These are phyloP conservation scores for Talaromyces sp. DNA, from an alignment of 2,329 filamentous ascomycete genomes.

Conservation along the genomic window DNA sequence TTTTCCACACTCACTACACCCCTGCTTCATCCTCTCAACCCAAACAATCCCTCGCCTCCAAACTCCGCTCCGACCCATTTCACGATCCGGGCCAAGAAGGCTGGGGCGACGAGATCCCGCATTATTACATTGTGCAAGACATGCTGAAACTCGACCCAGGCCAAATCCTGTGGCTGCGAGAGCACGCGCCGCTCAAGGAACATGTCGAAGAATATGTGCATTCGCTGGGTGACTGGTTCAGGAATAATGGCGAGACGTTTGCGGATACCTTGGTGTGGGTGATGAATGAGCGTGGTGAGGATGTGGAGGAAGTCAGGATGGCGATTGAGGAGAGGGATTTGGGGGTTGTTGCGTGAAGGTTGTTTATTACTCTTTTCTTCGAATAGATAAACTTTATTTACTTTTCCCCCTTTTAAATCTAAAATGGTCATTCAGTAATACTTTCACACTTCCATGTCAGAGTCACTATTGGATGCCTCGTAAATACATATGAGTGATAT, in stretches of 20 bases:
- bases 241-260: conserved; percentile 59
- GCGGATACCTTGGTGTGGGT: conserved; percentile 54
- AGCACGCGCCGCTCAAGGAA: conserved; percentile 50
- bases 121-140: conserved; percentile 60
- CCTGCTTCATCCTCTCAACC: conserved; percentile 16
- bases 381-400: background rate
- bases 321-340: conserved; percentile 10
- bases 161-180: conserved; percentile 53
- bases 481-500: background rate
- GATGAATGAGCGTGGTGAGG: conserved; percentile 48
- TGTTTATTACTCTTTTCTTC: background rate
- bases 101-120: conserved; percentile 59
- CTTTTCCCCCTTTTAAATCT: background rate
- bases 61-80: conserved; percentile 42
- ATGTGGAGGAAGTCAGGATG: conserved; percentile 18
- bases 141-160: conserved; percentile 59
- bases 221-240: conserved; percentile 54
- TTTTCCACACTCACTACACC: conserved; percentile 19
- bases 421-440: too few relatives aligned
- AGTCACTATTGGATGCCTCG: background rate
- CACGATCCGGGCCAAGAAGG: conserved; percentile 54
- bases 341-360: conserved; percentile 3
- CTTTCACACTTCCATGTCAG: background rate
- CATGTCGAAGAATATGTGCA: conserved; percentile 52
- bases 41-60: conserved; percentile 32